These are phyloP conservation scores for Colletotrichum acutatum DNA, from an alignment of 2,329 filamentous ascomycete species.

Conservation along the genomic window DNA sequence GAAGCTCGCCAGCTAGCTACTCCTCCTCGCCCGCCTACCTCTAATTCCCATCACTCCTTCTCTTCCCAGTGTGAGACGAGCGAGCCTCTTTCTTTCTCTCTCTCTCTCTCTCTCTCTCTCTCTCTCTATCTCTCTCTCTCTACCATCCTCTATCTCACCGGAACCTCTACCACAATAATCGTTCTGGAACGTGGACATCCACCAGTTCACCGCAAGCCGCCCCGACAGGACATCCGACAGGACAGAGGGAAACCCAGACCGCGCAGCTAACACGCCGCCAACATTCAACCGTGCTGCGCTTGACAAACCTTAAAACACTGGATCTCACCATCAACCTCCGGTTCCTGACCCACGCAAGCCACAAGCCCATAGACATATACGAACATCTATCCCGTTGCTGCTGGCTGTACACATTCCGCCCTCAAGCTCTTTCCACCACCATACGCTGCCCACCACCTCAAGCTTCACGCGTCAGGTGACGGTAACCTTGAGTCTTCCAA, in stretches of 20 bases:
- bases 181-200: background rate
- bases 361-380: slow-evolving; percentile 16
- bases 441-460: background rate
- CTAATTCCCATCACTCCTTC: background rate
- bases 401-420: slow-evolving; percentile 4
- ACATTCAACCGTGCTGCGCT: slow-evolving; percentile 21
- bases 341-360: slow-evolving; percentile 27
- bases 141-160: too few species aligned
- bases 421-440: background rate
- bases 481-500: background rate
- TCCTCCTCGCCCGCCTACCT: background rate
- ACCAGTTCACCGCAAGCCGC: background rate
- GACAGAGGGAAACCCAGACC: background rate
- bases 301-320: slow-evolving; percentile 31
- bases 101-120: too few species aligned
- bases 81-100: too few species aligned
- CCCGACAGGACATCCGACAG: slow-evolving; percentile 1
- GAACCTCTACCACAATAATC: background rate
- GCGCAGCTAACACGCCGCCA: background rate
- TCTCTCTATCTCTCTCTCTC: too few species aligned
- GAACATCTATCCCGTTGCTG: background rate
- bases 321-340: slow-evolving; percentile 5
- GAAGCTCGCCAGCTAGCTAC: background rate
- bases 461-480: background rate
- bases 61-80: background rate